phyloP scores from a whole-genome alignment of 2,329 filamentous ascomycete species.

The Clarireedia monteithiana region DNA sequence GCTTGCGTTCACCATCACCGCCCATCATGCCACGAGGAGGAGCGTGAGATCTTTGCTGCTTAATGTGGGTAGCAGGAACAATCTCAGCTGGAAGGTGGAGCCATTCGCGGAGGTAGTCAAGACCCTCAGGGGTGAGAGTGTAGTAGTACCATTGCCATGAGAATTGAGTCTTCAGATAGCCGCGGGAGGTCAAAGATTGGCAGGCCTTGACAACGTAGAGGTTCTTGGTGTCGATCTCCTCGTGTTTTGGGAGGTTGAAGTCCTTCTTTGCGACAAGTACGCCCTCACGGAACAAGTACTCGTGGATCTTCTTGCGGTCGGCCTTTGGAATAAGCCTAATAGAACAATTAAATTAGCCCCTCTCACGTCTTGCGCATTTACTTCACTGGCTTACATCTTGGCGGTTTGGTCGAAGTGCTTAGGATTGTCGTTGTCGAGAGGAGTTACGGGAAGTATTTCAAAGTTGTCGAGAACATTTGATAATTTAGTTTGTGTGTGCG shows the following conservation, averaged over 20 bases:
- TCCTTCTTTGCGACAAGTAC: slow-evolving; percentile 99
- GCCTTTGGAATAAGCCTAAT: slow-evolving; percentile 98
- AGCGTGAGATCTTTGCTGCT: slow-evolving; percentile 98
- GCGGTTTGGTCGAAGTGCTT: slow-evolving; percentile 28
- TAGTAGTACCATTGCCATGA: slow-evolving; percentile 99
- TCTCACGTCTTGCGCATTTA: not conserved
- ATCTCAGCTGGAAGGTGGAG: slow-evolving; percentile 99
- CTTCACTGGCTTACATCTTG: slow-evolving; percentile 35
- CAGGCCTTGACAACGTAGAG: slow-evolving; percentile 98
- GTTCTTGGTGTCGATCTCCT: slow-evolving; percentile 99
- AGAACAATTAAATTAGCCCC: slow-evolving; percentile 32
- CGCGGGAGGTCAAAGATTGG: slow-evolving; percentile 96
- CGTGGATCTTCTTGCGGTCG: slow-evolving; percentile 99
- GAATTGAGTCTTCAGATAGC: slow-evolving; percentile 99
- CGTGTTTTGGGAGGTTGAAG: slow-evolving; percentile 88
- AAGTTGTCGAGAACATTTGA: slow-evolving; percentile 2
- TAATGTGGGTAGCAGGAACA: slow-evolving; percentile 99
- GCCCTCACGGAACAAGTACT: slow-evolving; percentile 93
- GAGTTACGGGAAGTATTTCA: slow-evolving; percentile 11
- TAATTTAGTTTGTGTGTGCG: slow-evolving; percentile 10
- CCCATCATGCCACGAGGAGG: slow-evolving; percentile 93
- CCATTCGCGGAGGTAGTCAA: slow-evolving; percentile 99
- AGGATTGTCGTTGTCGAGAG: slow-evolving; percentile 11
- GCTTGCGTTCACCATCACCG: slow-evolving; percentile 70
- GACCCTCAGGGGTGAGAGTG: slow-evolving; percentile 98